Percentiles rank a stretch among this genome's conserved stretches.
phyloP scores from a whole-genome alignment of 2,329 filamentous ascomycete genomes.

The Tolypocladium amazonense region DNA sequence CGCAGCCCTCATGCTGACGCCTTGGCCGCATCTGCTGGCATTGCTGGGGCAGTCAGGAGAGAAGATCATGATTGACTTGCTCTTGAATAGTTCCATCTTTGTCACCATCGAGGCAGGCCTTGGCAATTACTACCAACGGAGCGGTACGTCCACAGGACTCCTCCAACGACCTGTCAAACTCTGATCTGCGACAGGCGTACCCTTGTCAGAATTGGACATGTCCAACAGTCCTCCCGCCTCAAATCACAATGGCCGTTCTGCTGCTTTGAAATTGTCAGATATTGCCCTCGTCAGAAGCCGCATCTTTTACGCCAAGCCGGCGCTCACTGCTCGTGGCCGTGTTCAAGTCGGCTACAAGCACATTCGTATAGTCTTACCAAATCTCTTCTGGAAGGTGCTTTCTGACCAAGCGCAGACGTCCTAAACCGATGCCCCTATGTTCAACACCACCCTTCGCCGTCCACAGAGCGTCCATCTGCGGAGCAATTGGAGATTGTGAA shows the following conservation, averaged over 20 bases:
- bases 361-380: slow-evolving; percentile 52
- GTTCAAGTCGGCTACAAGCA: slow-evolving; percentile 68
- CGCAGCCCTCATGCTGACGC: slow-evolving; percentile 51
- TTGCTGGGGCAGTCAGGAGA: slow-evolving; percentile 69
- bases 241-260: not conserved
- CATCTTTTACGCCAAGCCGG: slow-evolving; percentile 75
- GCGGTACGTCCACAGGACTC: slow-evolving; percentile 43
- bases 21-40: slow-evolving; percentile 67
- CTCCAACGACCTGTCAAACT: not conserved
- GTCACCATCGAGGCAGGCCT: slow-evolving; percentile 44
- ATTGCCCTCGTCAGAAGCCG: slow-evolving; percentile 72
- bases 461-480: not conserved
- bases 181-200: slow-evolving; percentile 26
- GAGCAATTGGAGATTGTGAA: not conserved
- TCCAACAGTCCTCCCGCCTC: not conserved
- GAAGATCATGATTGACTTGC: slow-evolving; percentile 63
- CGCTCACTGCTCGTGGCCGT: slow-evolving; percentile 54
- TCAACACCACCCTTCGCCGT: not conserved
- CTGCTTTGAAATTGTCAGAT: slow-evolving; percentile 34
- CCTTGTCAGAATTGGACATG: slow-evolving; percentile 35
- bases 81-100: slow-evolving; percentile 73
- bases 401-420: slow-evolving; percentile 48
- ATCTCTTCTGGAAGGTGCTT: not conserved
- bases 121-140: slow-evolving; percentile 68
- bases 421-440: slow-evolving; percentile 54